phyloP scores from a whole-genome alignment of 192 early-diverging fungal genomes.

The Rhizophagus sp. region DNA sequence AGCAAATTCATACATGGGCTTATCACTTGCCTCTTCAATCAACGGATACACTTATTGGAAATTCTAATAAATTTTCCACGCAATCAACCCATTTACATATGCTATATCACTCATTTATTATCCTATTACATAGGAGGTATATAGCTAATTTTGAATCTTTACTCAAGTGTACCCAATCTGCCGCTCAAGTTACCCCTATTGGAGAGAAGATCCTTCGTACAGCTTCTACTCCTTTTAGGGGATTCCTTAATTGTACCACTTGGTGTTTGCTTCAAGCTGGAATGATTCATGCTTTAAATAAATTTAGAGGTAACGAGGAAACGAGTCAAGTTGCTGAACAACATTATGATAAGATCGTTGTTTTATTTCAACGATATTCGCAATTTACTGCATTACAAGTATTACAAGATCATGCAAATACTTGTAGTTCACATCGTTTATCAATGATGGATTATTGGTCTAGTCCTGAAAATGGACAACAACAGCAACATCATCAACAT shows the following conservation, averaged over 20 bases:
- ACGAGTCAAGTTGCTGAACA: constrained; percentile 1
- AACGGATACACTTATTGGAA: neutral
- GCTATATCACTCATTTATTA: constrained; percentile 17
- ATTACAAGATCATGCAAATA: constrained; percentile 20
- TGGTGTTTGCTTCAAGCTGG: constrained; percentile 30
- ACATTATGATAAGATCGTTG: constrained; percentile 18
- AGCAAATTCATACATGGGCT: constrained; percentile 10
- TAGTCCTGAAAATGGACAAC: neutral
- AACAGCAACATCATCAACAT: neutral
- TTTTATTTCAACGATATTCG: neutral
- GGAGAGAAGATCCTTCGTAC: neutral
- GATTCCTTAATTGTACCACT: constrained; percentile 22
- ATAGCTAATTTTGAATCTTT: constrained; percentile 11
- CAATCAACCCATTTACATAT: constrained; percentile 4
- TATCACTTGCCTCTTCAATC: neutral
- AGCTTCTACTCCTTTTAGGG: constrained; percentile 7
- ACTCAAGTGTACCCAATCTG: constrained; percentile 4
- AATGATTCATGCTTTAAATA: constrained; percentile 25
- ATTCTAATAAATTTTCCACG: neutral
- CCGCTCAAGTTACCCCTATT: neutral
- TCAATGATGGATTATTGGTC: constrained; percentile 16
- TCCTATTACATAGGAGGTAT: constrained; percentile 11
- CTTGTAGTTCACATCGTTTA: constrained; percentile 16
- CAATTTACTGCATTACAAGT: constrained; percentile 13
- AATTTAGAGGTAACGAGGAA: neutral